Evolutionary conservation across 441 rosid species (phyloP).

Genomic region (Bocquillonia castaneifolia): DNA sequence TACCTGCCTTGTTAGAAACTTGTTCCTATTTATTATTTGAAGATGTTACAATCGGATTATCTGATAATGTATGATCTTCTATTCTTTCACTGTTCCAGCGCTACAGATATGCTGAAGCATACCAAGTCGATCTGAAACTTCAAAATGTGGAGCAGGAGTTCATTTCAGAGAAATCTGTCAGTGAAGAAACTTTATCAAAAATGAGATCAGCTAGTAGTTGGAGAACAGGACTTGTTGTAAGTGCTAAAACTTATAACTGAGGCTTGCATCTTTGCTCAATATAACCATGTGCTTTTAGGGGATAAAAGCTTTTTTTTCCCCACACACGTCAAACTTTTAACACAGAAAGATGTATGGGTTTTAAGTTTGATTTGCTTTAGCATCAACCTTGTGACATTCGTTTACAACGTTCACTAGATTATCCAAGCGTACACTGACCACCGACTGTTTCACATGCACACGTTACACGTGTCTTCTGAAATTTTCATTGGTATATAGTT

Average conservation of each 20-base stretch:
- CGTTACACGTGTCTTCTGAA: background rate
- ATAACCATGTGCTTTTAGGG: background rate
- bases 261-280: constrained; percentile 12
- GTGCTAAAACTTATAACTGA: constrained; percentile 30
- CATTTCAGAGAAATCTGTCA: constrained; percentile 33
- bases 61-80: constrained; percentile 23
- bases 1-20: background rate
- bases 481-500: background rate
- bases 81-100: constrained; percentile 51
- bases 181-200: constrained; percentile 48
- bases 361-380: background rate
- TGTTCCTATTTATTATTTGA: background rate
- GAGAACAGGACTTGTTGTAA: constrained; percentile 75
- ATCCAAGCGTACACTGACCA: background rate
- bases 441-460: background rate
- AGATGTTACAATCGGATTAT: background rate
- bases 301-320: background rate
- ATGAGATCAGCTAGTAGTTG: constrained; percentile 57
- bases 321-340: background rate
- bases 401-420: background rate
- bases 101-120: constrained; percentile 77
- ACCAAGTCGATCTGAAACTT: constrained; percentile 62
- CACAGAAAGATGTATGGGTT: background rate
- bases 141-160: constrained; percentile 59
- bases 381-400: background rate